Evolutionary conservation across 2,329 filamentous ascomycete genomes (phyloP).

Genomic region (Claviceps maximensis): DNA sequence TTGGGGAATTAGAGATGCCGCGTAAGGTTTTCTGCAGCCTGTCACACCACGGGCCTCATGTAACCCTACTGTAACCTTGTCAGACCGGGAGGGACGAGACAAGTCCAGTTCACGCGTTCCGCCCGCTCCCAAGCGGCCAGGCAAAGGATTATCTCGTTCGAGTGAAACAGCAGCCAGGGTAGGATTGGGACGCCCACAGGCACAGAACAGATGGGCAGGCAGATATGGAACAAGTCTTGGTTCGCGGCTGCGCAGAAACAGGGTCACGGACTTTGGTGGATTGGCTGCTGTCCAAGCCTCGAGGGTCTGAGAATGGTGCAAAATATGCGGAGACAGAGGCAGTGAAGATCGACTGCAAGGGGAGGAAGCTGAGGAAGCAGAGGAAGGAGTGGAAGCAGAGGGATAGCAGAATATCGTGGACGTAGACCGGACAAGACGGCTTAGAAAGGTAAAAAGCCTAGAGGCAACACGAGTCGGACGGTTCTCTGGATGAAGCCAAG

Average conservation of each 20-base stretch:
- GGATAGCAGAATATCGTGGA: neutral
- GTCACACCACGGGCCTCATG: constrained; percentile 3
- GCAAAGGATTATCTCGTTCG: constrained; percentile 12
- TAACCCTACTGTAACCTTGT: constrained; percentile 2
- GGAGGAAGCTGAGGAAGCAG: too few relatives aligned
- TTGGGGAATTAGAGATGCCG: constrained; percentile 7
- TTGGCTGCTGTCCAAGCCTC: neutral
- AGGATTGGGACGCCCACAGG: constrained; percentile 10
- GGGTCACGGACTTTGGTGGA: neutral
- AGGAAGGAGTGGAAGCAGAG: neutral
- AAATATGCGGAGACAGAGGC: neutral
- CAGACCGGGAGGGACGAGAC: constrained; percentile 3
- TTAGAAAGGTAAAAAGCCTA: too few relatives aligned
- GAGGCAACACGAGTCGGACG: neutral
- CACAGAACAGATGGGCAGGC: constrained; percentile 8
- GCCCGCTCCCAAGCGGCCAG: constrained; percentile 10
- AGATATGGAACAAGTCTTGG: neutral
- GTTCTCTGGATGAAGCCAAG: neutral
- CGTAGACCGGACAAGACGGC: neutral
- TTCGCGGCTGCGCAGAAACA: neutral
- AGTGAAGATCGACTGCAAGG: neutral
- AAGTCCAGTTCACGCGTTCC: constrained; percentile 7
- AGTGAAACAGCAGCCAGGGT: constrained; percentile 11
- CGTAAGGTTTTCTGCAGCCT: constrained; percentile 7
- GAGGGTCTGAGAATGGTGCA: neutral